Evolutionary conservation across 805 yeast genomes (phyloP), one percentile per base, ranked within the genome.

Genomic region (Kazachstania kunashirensis): DNA sequence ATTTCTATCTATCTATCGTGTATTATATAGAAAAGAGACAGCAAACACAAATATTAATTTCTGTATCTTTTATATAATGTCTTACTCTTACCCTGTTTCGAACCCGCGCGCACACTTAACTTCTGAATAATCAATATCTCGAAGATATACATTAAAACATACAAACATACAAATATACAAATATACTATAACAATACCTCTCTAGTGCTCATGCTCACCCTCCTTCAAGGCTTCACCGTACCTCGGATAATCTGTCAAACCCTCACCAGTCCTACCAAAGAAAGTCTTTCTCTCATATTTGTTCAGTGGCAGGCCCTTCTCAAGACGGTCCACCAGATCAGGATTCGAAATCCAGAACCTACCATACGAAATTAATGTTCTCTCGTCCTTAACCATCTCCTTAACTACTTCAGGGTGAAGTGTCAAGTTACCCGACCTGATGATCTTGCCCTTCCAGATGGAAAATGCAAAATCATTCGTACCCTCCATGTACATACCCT

Each of bases 261-360:
- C 73, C 33, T 51, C 40, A 5, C 55, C 55, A 9, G 50, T 43
- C 29, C 48, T 38, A 21, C 44, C 37, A 47, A 71, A 75, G 55
- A 74, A 74, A 6, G 70, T 63, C 16, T 45, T 42, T 50, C 79
- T 62, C 48, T 71, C 62, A 47, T 72, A 74, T 20, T 53, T 44
- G 39, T 57, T 60, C 40, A 72, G 50, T 26, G 62, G 61, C 21
- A 52, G 35, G 13, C 65, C 65, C 18, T 65, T 51, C 41, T 59
- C 50, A 28, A 75, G 41, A 39, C 74, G 57, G 10, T 52, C 45
- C 12, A 64, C 66, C 26, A 75, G 49, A 44, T 75, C 80, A 1
- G 79, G 78, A 54, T 74, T 74, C 16, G 76, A 53, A 33, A 69
- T 65, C 50, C 63, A 73, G 39, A 52, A 56, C 38, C 77, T 63